Percentiles rank a stretch among this genome's conserved stretches.
Evolutionary conservation across 805 yeast species (phyloP).

Genomic region (Sporopachydermia quercuum): DNA sequence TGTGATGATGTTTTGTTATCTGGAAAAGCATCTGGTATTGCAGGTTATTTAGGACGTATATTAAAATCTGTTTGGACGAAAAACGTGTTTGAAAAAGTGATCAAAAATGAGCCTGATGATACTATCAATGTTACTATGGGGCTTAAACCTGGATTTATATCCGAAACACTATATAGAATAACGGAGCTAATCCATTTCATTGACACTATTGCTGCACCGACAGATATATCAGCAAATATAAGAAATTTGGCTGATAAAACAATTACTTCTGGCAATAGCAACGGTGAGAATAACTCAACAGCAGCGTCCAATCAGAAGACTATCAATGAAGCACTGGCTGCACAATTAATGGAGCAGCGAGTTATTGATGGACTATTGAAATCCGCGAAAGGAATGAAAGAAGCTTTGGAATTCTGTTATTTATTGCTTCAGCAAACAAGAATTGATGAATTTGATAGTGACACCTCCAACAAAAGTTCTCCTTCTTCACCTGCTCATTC

Average conservation of each 20-base stretch:
- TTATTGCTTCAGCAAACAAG: not conserved
- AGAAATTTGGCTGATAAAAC: not conserved
- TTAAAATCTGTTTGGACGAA: constrained; percentile 69
- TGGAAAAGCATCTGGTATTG: constrained; percentile 82
- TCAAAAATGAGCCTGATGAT: constrained; percentile 15
- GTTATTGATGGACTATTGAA: not conserved
- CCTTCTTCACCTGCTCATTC: not conserved
- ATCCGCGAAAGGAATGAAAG: not conserved
- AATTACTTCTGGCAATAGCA: not conserved
- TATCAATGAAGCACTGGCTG: not conserved
- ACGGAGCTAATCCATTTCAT: not conserved
- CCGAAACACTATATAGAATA: not conserved
- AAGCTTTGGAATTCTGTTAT: not conserved
- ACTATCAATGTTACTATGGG: not conserved
- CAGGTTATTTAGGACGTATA: constrained; percentile 62
- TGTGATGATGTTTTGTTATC: constrained; percentile 74
- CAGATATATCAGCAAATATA: too few species aligned
- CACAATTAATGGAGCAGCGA: not conserved
- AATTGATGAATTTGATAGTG: not conserved
- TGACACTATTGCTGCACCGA: not conserved
- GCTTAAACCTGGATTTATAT: not conserved
- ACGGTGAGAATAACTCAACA: not conserved
- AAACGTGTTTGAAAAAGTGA: constrained; percentile 41
- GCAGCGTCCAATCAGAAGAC: not conserved
- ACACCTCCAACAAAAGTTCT: not conserved